A percentile compares a stretch with the other conserved stretches of the same genome.
phyloP scores from a whole-genome alignment of 345 rosid species.

The Nephelium lappaceum region DNA sequence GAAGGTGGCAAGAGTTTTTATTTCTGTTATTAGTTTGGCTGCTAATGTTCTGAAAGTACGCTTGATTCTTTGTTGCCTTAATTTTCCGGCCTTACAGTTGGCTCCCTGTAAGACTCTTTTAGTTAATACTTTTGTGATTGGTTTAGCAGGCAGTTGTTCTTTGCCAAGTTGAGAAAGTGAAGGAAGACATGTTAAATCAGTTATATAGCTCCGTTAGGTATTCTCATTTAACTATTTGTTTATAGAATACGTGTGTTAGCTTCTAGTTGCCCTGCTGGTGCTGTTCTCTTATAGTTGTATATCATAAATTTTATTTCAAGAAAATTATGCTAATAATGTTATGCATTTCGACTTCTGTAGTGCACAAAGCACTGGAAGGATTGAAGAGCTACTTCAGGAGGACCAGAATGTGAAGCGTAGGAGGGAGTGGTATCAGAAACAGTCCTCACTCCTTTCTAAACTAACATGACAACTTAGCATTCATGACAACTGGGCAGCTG shows the following conservation, averaged over 20 bases:
- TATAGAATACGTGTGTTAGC: not conserved
- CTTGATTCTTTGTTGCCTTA: constrained; percentile 1
- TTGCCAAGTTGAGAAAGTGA: constrained; percentile 96
- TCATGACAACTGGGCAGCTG: too few species aligned
- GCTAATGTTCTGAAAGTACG: constrained; percentile 60
- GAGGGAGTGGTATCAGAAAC: too few species aligned
- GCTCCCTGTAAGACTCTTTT: not conserved
- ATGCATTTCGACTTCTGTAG: constrained; percentile 34
- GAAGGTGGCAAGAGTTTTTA: too few species aligned
- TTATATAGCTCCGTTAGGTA: constrained; percentile 78
- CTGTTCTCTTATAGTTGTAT: not conserved
- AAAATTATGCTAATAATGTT: not conserved
- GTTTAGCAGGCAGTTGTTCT: constrained; percentile 83
- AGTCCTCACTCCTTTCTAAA: too few species aligned
- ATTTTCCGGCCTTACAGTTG: not conserved
- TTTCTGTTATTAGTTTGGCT: constrained; percentile 47
- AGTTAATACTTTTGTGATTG: constrained; percentile 16
- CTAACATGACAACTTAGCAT: too few species aligned
- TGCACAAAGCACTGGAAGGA: constrained; percentile 68
- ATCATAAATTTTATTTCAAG: not conserved
- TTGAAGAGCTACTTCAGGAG: constrained; percentile 52
- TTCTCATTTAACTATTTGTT: constrained; percentile 9
- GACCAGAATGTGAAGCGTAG: not conserved
- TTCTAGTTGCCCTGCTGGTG: not conserved
- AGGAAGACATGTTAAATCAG: constrained; percentile 97